These are phyloP conservation scores for Rhodotorula sphaerocarpa DNA, from an alignment of 768 basidiomycete genomes.

Conservation along the genomic window DNA sequence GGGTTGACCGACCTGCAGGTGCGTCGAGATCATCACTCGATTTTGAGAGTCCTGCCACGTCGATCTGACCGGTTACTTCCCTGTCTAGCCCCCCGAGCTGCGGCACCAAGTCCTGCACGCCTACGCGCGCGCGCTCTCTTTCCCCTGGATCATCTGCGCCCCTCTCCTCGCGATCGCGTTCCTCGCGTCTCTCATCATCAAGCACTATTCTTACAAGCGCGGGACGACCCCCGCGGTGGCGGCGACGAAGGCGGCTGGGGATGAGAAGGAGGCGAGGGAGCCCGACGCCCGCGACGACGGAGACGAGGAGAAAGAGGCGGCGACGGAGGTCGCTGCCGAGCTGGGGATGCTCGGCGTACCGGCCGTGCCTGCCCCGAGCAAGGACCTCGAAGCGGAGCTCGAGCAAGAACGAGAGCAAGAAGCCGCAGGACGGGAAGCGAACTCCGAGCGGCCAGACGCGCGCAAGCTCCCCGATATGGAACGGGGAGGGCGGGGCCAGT, in stretches of 20 bases:
- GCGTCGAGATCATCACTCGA: neutral
- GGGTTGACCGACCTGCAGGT: slow-evolving; percentile 45
- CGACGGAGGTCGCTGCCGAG: neutral
- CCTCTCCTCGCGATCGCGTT: slow-evolving; percentile 30
- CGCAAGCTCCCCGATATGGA: no score
- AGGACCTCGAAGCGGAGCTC: neutral
- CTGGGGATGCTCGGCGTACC: neutral
- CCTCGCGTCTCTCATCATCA: slow-evolving; percentile 50
- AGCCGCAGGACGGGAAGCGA: neutral
- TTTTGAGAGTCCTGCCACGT: no score
- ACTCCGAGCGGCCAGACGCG: no score
- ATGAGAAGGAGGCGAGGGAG: neutral
- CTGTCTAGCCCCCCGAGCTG: slow-evolving; percentile 38
- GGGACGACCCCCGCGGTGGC: slow-evolving; percentile 46
- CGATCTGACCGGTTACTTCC: neutral
- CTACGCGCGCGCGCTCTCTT: slow-evolving; percentile 21
- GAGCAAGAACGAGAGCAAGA: neutral
- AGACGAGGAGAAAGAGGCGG: neutral
- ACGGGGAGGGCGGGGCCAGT: no score
- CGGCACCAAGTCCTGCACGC: slow-evolving; percentile 45
- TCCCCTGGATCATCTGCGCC: slow-evolving; percentile 40
- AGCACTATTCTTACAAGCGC: slow-evolving; percentile 56
- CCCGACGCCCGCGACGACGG: neutral
- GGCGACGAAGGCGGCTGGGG: neutral
- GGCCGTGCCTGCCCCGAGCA: neutral